Base-by-base conservation (phyloP, 352 stramenopile species). In the Phytopythium mirpurense region DNA sequence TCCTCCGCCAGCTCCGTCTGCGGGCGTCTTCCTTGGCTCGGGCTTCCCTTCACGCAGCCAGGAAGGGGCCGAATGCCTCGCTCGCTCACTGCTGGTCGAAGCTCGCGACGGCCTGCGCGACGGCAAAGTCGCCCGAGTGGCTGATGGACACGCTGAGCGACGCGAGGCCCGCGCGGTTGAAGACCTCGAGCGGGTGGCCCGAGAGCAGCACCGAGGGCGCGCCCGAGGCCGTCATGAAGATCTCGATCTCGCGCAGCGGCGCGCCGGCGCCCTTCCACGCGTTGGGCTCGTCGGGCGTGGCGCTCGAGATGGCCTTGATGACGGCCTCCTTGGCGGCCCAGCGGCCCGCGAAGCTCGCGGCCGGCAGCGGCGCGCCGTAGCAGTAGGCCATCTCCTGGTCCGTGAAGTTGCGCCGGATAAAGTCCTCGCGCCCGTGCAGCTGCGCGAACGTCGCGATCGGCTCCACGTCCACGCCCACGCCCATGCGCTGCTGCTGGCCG, bases 241-340 rank as follows among this genome's bases (percentile, higher is more conserved):
- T 78, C 67, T 96, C 86, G 44, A 95, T 94, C 65, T 96, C 85
- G 27, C 81, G 78, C 45, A 94, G 59, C 29, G 83, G 68, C 14
- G 84, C 86, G 5, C 76, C 74, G 24, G 78, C 75, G 26, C 81
- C 78, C 54, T 87, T 78, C 82, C 82, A 93, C 34, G 82, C 62
- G 60, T 86, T 88, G 38, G 76, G 63, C 42, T 83, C 74, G 38
- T 72, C 74, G 5, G 82, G 72, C 5, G 80, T 51, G 0, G 82
- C 72, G 51, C 74, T 94, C 32, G 82, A 95, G 41, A 95, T 90
- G n/a, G 87, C 84, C 70, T 96, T 96, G 60, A 95, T 81, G 46
- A 93, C 76, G n/a, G 87, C 87, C 54, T 96, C 85, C 65, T 96
- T 96, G 5, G 83, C 85, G 23, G 87, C 87, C 87, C 85, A 96